A percentile compares a stretch with the other conserved stretches of the same genome.
phyloP scores from a whole-genome alignment of 1,284 basidiomycete genomes.

The Singerocomus inundabilis region DNA sequence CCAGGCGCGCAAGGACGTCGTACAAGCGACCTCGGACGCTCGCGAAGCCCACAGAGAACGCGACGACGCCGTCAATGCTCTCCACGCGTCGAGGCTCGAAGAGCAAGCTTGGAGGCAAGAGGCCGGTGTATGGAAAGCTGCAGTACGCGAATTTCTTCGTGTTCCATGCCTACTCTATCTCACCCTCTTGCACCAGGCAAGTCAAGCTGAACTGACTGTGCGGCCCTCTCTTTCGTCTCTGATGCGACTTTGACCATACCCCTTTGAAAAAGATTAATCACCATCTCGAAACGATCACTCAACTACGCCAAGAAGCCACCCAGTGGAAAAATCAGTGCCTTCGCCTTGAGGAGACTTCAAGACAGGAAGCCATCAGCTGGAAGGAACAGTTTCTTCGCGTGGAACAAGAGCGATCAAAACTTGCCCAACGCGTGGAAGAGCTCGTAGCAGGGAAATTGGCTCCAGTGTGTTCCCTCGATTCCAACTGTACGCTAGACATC shows the following conservation, averaged over 20 bases:
- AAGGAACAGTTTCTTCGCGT: conserved; percentile 70
- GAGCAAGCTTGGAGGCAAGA: conserved; percentile 51
- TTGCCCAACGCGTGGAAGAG: conserved; percentile 56
- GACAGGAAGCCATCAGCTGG: conserved; percentile 54
- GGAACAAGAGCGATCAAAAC: conserved; percentile 57
- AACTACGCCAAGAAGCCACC: conserved; percentile 57
- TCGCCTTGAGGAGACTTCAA: conserved; percentile 46
- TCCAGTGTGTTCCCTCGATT: conserved; percentile 33
- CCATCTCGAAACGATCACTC: conserved; percentile 57
- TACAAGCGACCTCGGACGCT: conserved; percentile 44
- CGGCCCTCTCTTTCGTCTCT: conserved; percentile 12
- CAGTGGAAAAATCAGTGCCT: conserved; percentile 73
- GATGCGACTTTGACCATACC: conserved; percentile 1
- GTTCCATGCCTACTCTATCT: conserved; percentile 5
- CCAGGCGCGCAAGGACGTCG: conserved; percentile 44
- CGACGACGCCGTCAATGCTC: conserved; percentile 50
- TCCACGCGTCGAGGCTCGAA: conserved; percentile 46
- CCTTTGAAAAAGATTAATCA: conserved; percentile 42
- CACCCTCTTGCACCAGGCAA: conserved; percentile 38
- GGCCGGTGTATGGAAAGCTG: conserved; percentile 46
- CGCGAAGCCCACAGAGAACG: conserved; percentile 50
- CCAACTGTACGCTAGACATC: conserved; percentile 14
- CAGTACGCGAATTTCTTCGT: conserved; percentile 42
- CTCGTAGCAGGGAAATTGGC: conserved; percentile 46
- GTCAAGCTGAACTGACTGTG: conserved; percentile 59